Evolutionary conservation across 208 protist genomes (phyloP).

Genomic region (Porcisia hertigi): DNA sequence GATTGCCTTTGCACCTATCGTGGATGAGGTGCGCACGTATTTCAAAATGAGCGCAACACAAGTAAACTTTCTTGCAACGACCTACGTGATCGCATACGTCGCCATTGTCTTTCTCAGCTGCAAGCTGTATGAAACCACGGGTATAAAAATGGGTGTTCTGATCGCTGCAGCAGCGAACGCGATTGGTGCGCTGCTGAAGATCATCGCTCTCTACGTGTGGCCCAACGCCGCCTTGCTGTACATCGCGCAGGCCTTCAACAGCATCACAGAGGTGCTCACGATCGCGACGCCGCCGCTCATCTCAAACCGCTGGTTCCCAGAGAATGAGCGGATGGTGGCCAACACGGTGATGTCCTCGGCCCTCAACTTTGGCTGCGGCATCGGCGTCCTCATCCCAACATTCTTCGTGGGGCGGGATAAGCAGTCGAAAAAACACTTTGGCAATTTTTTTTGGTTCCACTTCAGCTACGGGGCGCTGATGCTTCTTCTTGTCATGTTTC

Average conservation of each 20-base stretch:
- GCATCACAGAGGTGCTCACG: conserved; percentile 70
- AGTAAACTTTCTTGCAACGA: conserved; percentile 73
- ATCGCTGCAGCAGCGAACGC: conserved; percentile 53
- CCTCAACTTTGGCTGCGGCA: conserved; percentile 70
- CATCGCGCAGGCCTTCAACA: conserved; percentile 69
- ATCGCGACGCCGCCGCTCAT: conserved; percentile 82
- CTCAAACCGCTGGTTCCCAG: conserved; percentile 78
- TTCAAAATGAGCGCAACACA: conserved; percentile 63
- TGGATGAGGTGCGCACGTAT: conserved; percentile 50
- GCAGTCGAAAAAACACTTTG: conserved; percentile 52
- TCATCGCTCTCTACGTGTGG: conserved; percentile 66
- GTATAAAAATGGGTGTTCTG: conserved; percentile 56
- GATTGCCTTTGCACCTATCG: conserved; percentile 66
- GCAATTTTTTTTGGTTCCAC: conserved; percentile 75
- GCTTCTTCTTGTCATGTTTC: conserved; percentile 55
- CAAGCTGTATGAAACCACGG: conserved; percentile 74
- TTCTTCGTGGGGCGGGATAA: conserved; percentile 68
- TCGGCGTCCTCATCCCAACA: conserved; percentile 67
- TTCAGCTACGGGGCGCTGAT: conserved; percentile 41
- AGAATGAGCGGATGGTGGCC: conserved; percentile 60
- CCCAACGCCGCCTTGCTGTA: conserved; percentile 58
- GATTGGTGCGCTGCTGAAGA: conserved; percentile 60
- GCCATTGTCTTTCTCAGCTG: conserved; percentile 79
- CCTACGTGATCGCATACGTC: conserved; percentile 83
- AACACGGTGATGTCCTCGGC: conserved; percentile 69